Evolutionary conservation across 2,329 filamentous ascomycete species (phyloP), one percentile per base, ranked within the genome.

Genomic region (Chalaropsis thielavioides): DNA sequence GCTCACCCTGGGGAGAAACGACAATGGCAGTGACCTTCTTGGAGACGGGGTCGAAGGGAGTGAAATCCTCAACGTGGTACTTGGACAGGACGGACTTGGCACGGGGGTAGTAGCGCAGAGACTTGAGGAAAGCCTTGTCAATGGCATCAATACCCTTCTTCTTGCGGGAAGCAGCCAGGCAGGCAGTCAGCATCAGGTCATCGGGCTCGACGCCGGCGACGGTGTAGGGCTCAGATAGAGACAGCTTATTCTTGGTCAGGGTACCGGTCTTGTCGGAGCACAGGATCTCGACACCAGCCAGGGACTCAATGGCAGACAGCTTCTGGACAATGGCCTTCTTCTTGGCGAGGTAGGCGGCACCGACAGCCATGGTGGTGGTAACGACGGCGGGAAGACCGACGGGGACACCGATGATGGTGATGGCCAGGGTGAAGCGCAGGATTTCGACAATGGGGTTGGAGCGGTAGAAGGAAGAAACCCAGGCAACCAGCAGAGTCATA

Each of bases 251-350:
- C 82, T 92, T 94, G 74, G 90, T 95, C 74, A 95, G 78, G 67
- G 90, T 95, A 78, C 90, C 90, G 38, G 90, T 95, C 83, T 95
- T 95, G 83, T 95, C 90, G 63, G 90, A 92, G 81, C 90, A 95
- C 66, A 95, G 87, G 75, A 95, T 94, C 77, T 95, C 88, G 68
- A 95, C 91, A 80, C 90, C 90, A 73, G 90, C 90, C 69, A 95
- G 82, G 31, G 90, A 95, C 80, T 95, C 90, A 68, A 95, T 95
- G 69, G 90, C 90, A 41, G 87, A 90, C 63, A 95, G 85, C 80
- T 92, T 95, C 80, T 95, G 90, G 69, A 95, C 90, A 70, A 95
- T 95, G 64, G 90, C 91, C 79, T 92, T 85, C 82, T 92, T 92
- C 81, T 91, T 92, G 72, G 90, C 90, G 67, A 95, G 84, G 76